phyloP scores from a whole-genome alignment of 495 filamentous ascomycete genomes.

The Talaromyces stipitatus region DNA sequence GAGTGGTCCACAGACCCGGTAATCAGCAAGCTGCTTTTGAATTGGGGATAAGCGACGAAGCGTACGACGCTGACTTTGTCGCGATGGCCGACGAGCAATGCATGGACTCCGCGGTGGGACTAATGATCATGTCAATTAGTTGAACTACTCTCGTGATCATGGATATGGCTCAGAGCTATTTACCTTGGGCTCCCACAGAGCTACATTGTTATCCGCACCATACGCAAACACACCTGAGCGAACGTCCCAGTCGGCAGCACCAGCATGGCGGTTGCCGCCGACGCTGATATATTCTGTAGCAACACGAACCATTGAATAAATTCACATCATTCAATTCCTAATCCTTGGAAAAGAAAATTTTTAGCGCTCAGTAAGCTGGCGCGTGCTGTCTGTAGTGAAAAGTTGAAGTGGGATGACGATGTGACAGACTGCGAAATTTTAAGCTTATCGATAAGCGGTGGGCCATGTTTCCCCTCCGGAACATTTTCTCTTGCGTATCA shows the following conservation, averaged over 20 bases:
- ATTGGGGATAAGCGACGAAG: constrained; percentile 54
- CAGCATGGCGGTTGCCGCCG: constrained; percentile 85
- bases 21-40: constrained; percentile 49
- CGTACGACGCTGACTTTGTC: constrained; percentile 77
- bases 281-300: constrained; percentile 63
- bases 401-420: background rate
- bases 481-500: background rate
- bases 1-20: constrained; percentile 79
- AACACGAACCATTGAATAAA: constrained; percentile 33
- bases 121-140: constrained; percentile 22
- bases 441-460: constrained; percentile 42
- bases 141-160: too few relatives aligned
- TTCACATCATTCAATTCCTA: background rate
- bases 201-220: constrained; percentile 81
- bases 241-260: constrained; percentile 82
- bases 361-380: background rate
- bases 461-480: background rate
- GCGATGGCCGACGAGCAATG: constrained; percentile 71
- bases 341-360: too few relatives aligned
- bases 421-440: constrained; percentile 14
- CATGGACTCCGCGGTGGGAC: constrained; percentile 50
- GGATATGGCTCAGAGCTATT: constrained; percentile 16
- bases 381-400: background rate
- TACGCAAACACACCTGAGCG: constrained; percentile 71
- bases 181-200: constrained; percentile 81